Percentiles rank a stretch among this genome's conserved stretches.
Evolutionary conservation across 768 basidiomycete species (phyloP).

Genomic region (Kwoniella europaea): DNA sequence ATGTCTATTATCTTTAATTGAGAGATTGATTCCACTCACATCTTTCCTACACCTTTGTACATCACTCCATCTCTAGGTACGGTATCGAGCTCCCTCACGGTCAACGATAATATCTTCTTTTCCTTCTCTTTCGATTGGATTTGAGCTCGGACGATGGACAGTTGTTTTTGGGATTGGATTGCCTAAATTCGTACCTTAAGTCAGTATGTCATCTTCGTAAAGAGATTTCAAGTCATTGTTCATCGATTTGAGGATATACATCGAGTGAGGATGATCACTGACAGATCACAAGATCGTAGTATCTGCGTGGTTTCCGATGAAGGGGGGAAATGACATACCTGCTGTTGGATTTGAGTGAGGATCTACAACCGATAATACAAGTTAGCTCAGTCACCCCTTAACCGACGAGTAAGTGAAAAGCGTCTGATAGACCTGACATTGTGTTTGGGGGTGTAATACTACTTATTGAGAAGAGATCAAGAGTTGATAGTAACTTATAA

Average conservation of each 20-base stretch:
- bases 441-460: not conserved
- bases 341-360: slow-evolving; percentile 88
- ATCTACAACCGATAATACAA: slow-evolving; percentile 64
- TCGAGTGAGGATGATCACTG: not conserved
- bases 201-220: no score
- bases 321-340: slow-evolving; percentile 53
- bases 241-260: no score
- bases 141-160: slow-evolving; percentile 76
- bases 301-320: not conserved
- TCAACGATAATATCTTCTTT: slow-evolving; percentile 84
- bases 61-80: slow-evolving; percentile 71
- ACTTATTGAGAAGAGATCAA: not conserved
- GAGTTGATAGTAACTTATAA: not conserved
- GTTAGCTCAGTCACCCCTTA: not conserved
- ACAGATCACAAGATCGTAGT: no score
- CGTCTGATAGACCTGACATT: slow-evolving; percentile 71
- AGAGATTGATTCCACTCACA: slow-evolving; percentile 63
- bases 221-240: no score
- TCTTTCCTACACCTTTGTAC: slow-evolving; percentile 95
- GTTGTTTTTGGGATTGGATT: slow-evolving; percentile 78
- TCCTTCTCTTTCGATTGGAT: slow-evolving; percentile 81
- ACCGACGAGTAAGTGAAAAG: not conserved
- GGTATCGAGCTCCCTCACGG: slow-evolving; percentile 76
- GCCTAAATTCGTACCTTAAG: slow-evolving; percentile 58
- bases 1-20: no score